Evolutionary conservation across 2,329 filamentous ascomycete species (phyloP).

Genomic region (Tothia fuscella): DNA sequence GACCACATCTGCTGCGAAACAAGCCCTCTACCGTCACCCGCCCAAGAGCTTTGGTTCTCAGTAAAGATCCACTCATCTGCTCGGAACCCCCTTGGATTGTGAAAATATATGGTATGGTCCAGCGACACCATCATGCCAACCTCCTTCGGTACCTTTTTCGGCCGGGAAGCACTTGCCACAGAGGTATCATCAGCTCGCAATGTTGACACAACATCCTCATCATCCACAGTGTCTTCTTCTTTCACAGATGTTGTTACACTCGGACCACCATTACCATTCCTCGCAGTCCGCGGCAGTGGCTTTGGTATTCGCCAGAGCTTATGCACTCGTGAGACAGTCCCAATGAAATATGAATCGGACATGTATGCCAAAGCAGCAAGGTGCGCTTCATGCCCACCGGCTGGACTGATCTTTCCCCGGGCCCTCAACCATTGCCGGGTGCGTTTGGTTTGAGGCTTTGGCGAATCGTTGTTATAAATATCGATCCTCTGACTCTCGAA

Average conservation of each 20-base stretch:
- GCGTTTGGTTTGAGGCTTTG: conserved; percentile 52
- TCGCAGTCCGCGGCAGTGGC: conserved; percentile 17
- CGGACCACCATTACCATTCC: background rate
- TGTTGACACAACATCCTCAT: conserved; percentile 15
- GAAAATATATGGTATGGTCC: conserved; percentile 55
- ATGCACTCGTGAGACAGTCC: conserved; percentile 72
- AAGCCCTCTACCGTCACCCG: conserved; percentile 63
- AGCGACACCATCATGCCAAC: conserved; percentile 79
- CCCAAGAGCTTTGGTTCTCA: conserved; percentile 73
- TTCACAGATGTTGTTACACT: conserved; percentile 13
- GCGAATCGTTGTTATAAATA: conserved; percentile 20
- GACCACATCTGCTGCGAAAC: conserved; percentile 65
- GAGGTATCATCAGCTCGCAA: no score
- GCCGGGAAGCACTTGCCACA: no score
- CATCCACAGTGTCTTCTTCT: conserved; percentile 15
- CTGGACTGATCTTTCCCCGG: conserved; percentile 58
- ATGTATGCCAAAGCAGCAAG: conserved; percentile 85
- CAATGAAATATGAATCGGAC: conserved; percentile 87
- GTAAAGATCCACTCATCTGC: conserved; percentile 63
- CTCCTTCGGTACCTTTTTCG: conserved; percentile 33
- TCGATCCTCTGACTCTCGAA: conserved; percentile 47
- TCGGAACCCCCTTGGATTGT: conserved; percentile 36
- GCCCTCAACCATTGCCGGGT: conserved; percentile 60
- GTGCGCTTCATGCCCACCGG: conserved; percentile 68
- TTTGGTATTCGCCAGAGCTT: conserved; percentile 61